Percentiles rank a stretch among this genome's conserved stretches.
phyloP scores from a whole-genome alignment of 106 monocot species.

The Dendrobium officinale region DNA sequence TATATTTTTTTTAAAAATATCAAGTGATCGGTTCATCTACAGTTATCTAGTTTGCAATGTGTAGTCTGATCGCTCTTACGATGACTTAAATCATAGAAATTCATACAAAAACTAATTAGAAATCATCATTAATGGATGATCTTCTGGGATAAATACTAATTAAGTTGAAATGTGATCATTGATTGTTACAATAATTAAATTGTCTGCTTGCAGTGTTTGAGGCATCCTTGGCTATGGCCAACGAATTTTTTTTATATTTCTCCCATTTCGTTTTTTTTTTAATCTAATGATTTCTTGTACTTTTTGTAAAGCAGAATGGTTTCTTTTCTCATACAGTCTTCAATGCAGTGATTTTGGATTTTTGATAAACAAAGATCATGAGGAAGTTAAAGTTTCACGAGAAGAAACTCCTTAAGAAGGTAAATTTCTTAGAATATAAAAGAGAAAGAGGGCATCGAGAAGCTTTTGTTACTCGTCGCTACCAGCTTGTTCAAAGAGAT shows the following conservation, averaged over 20 bases:
- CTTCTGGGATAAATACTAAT: too few species aligned
- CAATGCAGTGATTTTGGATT: neutral
- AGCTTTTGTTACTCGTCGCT: conserved; percentile 51
- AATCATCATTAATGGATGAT: neutral
- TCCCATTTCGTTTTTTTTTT: neutral
- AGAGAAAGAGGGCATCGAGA: conserved; percentile 70
- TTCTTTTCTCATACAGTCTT: neutral
- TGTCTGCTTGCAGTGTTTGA: neutral
- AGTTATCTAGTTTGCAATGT: too few species aligned
- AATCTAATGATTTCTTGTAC: neutral
- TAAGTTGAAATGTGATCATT: too few species aligned
- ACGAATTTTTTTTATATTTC: neutral
- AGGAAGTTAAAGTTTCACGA: conserved; percentile 89
- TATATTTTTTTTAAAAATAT: too few species aligned
- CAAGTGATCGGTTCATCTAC: too few species aligned
- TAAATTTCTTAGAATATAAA: conserved; percentile 77
- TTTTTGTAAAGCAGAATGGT: neutral
- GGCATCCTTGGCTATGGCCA: neutral
- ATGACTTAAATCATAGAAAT: neutral
- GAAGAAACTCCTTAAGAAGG: conserved; percentile 94
- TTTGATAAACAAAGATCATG: conserved; percentile 21
- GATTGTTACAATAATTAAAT: neutral
- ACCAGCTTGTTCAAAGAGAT: conserved; percentile 71
- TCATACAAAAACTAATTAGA: neutral
- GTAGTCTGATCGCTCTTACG: neutral